Base-by-base conservation (phyloP, 768 basidiomycete genomes). In the Lactarius tabidus region DNA sequence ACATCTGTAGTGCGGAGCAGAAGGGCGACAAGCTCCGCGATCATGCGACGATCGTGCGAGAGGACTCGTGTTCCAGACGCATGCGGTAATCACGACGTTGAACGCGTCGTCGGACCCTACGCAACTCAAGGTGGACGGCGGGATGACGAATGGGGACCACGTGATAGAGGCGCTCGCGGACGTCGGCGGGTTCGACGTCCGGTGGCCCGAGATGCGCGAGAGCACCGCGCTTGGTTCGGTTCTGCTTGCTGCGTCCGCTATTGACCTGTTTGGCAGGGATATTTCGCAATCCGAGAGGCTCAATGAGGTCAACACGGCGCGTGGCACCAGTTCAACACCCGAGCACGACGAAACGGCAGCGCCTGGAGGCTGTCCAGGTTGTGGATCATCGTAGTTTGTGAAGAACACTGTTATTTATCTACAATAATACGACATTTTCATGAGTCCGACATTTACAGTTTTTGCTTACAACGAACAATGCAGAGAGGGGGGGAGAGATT, bases 131-230 rank as follows among this genome's bases (percentile, higher is more conserved):
- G 96, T 99, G 41, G 97, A 98, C 75, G 97, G 97, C n/a, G 94
- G 95, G 18, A 95, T 97, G 90, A 97, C 95, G 14, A 96, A 95
- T 69, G 91, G 92, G 38, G 93, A 96, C 72, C 75, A 90, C 33
- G 91, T 88, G 63, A 93, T 96, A 93, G 80, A 84, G 71, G 79
- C 95, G 55, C 81, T 95, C 65, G 92, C 92, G 4, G 90, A 97
- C 74, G 79, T 96, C 51, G 93, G 95, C 35, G 96, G 95, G 17
- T 95, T 97, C 77, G 86, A 85, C 31, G 92, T 99, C 67, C 79
- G 95, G 64, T 82, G 97, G 61, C 97, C 96, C 14, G 88, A 93
- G 73, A 99, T 99, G 97, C 80, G 96, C 74, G 97, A 99, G 93
- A 92, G 73, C 2, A 99, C 97, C 18, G 97, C 97, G 2, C 81